phyloP scores from a whole-genome alignment of 2,329 filamentous ascomycete genomes.

The Drechslerella dactyloides region DNA sequence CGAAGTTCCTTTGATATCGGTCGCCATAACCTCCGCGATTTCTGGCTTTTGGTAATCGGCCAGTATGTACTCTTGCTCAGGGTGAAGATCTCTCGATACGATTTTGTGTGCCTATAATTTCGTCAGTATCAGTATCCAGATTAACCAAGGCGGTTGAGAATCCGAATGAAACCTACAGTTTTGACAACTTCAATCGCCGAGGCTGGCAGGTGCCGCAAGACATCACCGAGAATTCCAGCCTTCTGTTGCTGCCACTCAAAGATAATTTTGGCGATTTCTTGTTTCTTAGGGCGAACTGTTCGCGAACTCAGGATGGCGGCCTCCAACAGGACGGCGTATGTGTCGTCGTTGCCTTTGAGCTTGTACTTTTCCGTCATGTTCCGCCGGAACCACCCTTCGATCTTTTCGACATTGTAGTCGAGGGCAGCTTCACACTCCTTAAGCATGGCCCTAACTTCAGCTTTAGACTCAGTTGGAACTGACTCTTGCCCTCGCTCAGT shows the following conservation, averaged over 20 bases:
- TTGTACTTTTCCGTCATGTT: slow-evolving; percentile 34
- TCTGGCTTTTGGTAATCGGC: slow-evolving; percentile 50
- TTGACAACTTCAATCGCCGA: slow-evolving; percentile 28
- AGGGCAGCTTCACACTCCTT: slow-evolving; percentile 2
- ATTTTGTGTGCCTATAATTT: slow-evolving; percentile 38
- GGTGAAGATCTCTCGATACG: slow-evolving; percentile 28
- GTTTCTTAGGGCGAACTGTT: slow-evolving; percentile 15
- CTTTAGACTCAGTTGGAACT: neutral
- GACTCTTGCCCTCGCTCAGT: neutral
- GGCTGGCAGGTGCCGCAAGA: slow-evolving; percentile 32
- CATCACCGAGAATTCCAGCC: slow-evolving; percentile 31
- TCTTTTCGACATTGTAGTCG: slow-evolving; percentile 28
- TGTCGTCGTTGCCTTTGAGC: slow-evolving; percentile 30
- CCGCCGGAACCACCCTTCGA: slow-evolving; percentile 42
- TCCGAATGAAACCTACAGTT: slow-evolving; percentile 10
- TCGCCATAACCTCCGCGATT: slow-evolving; percentile 59
- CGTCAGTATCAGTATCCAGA: neutral
- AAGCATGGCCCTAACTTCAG: neutral
- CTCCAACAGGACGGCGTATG: slow-evolving; percentile 41
- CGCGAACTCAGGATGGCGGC: slow-evolving; percentile 29
- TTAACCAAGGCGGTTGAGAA: neutral
- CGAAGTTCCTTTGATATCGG: slow-evolving; percentile 71
- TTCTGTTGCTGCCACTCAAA: slow-evolving; percentile 32
- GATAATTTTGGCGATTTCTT: slow-evolving; percentile 35
- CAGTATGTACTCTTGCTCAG: slow-evolving; percentile 28